Evolutionary conservation across 768 basidiomycete genomes (phyloP), one percentile per base, ranked within the genome.

Genomic region (Lyophyllum atratum): DNA sequence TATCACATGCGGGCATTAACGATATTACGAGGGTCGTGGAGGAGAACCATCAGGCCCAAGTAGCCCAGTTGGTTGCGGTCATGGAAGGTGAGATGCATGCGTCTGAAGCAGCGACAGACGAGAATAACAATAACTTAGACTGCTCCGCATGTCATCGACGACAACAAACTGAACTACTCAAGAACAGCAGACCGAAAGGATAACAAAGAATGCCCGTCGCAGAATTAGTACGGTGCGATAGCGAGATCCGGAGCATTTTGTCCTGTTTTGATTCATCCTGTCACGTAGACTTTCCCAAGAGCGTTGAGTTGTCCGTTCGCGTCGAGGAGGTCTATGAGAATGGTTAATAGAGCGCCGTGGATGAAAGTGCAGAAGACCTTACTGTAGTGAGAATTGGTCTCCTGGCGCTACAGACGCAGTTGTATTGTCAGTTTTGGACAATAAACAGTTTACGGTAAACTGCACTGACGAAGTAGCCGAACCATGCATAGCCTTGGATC

Each of bases 401-500:
- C 65, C n/a, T 63, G 22, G n/a, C 67, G 62, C 67, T 66, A 49
- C 15, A 25, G 29, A n/a, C 4, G 11, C 11, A 12, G 1, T 15
- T 5, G 26, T 10, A 24, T 2, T n/a, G 29, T 47, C 45, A 48
- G 37, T 40, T 48, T 37, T 33, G 22, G n/a, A 26, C 15, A 15
- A 21, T n/a, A 12, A 17, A 29, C 21, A 50, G 9, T 21, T 22
- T 11, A 25, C 24, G 17, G 17, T 17, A 7, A 19, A 24, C 12
- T 24, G 9, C 17, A 42, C 68, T 60, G 51, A 68, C 66, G 50
- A 60, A 61, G 39, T 56, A 65, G n/a, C 77, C 80, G 58, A 81
- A 81, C 80, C 78, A 82, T n/a, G 78, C 71, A 57, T 80, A 80
- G 6, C 78, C 71, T 54, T 81, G 76, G 2, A 81, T 72, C 71